These are phyloP conservation scores for Penicillium concentricum DNA, from an alignment of 2,329 filamentous ascomycete genomes.

Conservation along the genomic window DNA sequence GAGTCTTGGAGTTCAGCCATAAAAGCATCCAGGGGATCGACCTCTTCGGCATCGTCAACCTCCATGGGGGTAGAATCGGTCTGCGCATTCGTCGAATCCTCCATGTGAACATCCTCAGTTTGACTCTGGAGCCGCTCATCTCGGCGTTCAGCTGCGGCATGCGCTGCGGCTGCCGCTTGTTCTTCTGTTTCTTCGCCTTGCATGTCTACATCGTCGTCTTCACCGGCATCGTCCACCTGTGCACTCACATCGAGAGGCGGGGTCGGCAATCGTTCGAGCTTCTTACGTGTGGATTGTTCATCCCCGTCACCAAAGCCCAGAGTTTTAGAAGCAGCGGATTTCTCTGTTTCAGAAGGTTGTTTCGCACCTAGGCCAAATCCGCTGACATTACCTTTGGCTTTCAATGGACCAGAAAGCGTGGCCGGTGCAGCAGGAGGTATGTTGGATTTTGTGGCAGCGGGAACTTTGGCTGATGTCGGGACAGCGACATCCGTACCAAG, in stretches of 20 bases:
- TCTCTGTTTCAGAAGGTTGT: conserved; percentile 63
- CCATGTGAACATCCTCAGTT: conserved; percentile 49
- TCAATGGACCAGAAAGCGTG: conserved; percentile 52
- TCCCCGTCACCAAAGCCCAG: conserved; percentile 87
- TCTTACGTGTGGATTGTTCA: conserved; percentile 81
- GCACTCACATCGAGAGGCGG: conserved; percentile 65
- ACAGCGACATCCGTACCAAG: conserved; percentile 57
- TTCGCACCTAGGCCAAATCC: conserved; percentile 79
- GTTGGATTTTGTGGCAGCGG: conserved; percentile 38
- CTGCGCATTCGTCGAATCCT: conserved; percentile 41
- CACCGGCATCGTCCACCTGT: conserved; percentile 60
- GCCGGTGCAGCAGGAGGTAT: conserved; percentile 43
- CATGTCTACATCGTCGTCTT: conserved; percentile 72
- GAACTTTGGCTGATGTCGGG: conserved; percentile 48
- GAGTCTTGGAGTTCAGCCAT: conserved; percentile 71
- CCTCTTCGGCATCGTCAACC: conserved; percentile 54
- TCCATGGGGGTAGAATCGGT: conserved; percentile 41
- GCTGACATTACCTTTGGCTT: conserved; percentile 71
- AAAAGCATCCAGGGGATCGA: conserved; percentile 95
- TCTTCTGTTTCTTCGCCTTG: conserved; percentile 81
- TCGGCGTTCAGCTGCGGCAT: conserved; percentile 81
- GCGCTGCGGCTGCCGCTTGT: conserved; percentile 79
- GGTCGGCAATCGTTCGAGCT: conserved; percentile 85
- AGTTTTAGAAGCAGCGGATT: conserved; percentile 67
- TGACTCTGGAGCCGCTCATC: conserved; percentile 61